Percentiles rank a stretch among this genome's conserved stretches.
These are phyloP conservation scores for Fusarium sarcochroum DNA, from an alignment of 2,329 filamentous ascomycete species.

Conservation along the genomic window DNA sequence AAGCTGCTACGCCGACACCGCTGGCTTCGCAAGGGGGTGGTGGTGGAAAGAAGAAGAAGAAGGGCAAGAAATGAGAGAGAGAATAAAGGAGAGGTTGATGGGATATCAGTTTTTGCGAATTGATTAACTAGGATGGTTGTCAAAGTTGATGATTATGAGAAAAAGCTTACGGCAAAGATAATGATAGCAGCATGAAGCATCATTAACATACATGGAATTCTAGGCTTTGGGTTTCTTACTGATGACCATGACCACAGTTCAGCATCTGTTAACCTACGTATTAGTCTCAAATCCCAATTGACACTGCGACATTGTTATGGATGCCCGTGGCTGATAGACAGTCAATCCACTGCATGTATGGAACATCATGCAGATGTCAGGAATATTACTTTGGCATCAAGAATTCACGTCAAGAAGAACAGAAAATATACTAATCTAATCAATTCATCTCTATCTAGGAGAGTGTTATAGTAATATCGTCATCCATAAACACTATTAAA, in stretches of 20 bases:
- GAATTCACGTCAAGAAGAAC: neutral
- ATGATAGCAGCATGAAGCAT: neutral
- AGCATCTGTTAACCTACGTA: too few relatives aligned
- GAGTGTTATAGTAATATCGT: conserved; percentile 46
- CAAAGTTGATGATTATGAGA: neutral
- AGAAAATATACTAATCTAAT: conserved; percentile 22
- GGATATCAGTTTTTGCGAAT: neutral
- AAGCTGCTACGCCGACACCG: conserved; percentile 46
- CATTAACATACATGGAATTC: neutral
- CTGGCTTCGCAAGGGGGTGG: conserved; percentile 51
- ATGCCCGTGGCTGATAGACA: too few relatives aligned
- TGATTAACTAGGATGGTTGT: neutral
- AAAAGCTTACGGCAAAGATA: neutral
- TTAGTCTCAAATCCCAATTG: too few relatives aligned
- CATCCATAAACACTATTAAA: conserved; percentile 45
- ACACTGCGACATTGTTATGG: too few relatives aligned
- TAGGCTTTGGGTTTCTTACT: neutral
- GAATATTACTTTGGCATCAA: neutral
- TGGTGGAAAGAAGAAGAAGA: conserved; percentile 72
- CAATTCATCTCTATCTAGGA: conserved; percentile 41
- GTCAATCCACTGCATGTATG: neutral
- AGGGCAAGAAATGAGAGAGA: conserved; percentile 63
- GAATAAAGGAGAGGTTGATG: neutral
- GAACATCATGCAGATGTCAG: neutral
- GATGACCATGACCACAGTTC: neutral